Base-by-base conservation (phyloP, 805 yeast species). In the Saturnispora mendoncae region DNA sequence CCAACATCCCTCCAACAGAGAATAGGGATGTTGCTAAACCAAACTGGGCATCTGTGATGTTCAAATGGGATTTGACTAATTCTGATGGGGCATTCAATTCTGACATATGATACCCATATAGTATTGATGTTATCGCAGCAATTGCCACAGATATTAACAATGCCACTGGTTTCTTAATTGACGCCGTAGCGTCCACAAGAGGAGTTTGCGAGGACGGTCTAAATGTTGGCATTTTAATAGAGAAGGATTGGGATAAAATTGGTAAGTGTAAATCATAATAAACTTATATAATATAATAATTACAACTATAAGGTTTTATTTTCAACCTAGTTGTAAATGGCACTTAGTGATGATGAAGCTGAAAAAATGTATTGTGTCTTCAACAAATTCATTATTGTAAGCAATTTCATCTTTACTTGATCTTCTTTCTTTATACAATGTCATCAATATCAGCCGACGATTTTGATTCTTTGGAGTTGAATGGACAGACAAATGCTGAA, bases 81-180 rank as follows among this genome's bases (percentile, higher is more conserved):
- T 72, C 70, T 43, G 82, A 83, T 0, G 97, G 96, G 6, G 96
- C 94, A 62, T 90, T 90, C 57, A 90, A 69, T 58, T 88, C 97
- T 1, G 96, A 81, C 81, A 90, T 80, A 58, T 92, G 97, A 58
- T 84, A 86, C 1, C 98, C 98, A 59, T 81, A 92, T 59, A 87
- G 97, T 10, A 88, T 66, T 2, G 94, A 76, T 2, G 88, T 87
- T 19, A 86, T 54, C 50, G 94, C 83, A 5, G 80, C 76, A 10
- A 83, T 75, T 1, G 69, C 54, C 2, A 75, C 73, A 2, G 77
- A 61, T 8, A 60, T 41, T 2, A 76, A 43, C 36, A 80, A 60
- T 1, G 73, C 62, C 47, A 50, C 49, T 6, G 26, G 20, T 10
- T 23, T 23, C 10, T 23, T 10, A 7, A 30, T 13, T 7, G 13